Evolutionary conservation across 441 rosid species (phyloP).

Genomic region (Eruca vesicaria): DNA sequence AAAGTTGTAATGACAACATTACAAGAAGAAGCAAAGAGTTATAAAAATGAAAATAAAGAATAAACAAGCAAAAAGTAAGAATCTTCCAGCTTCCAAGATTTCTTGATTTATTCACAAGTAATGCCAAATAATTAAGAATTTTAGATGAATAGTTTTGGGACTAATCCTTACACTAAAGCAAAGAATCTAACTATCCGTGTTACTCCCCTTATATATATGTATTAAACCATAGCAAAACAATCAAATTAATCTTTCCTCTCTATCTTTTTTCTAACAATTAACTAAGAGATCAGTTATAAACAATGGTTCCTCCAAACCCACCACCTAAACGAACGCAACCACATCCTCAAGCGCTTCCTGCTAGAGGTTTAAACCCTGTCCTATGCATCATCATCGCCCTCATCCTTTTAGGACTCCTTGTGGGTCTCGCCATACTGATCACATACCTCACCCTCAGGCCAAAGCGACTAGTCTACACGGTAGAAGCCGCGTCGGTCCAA

Average conservation of each 20-base stretch:
- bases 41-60: not conserved
- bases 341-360: not conserved
- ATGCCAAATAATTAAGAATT: slow-evolving; percentile 7
- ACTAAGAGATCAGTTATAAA: too few relatives aligned
- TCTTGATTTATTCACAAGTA: slow-evolving; percentile 42
- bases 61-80: slow-evolving; percentile 22
- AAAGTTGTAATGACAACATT: not conserved
- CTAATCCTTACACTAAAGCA: slow-evolving; percentile 33
- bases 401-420: slow-evolving; percentile 46
- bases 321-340: slow-evolving; percentile 15
- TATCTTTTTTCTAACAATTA: not conserved
- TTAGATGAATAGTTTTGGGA: not conserved
- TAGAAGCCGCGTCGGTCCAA: slow-evolving; percentile 58
- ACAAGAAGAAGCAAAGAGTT: slow-evolving; percentile 26
- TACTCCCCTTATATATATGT: slow-evolving; percentile 13
- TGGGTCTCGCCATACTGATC: slow-evolving; percentile 63
- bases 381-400: slow-evolving; percentile 38
- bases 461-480: slow-evolving; percentile 45
- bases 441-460: slow-evolving; percentile 69
- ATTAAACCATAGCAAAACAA: slow-evolving; percentile 17
- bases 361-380: slow-evolving; percentile 26
- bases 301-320: slow-evolving; percentile 30
- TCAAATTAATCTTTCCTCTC: slow-evolving; percentile 18
- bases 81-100: slow-evolving; percentile 41
- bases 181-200: slow-evolving; percentile 25